Percentiles rank a stretch among this genome's conserved stretches.
phyloP scores from a whole-genome alignment of 768 basidiomycete species.

The Phanerochaete carnosa region DNA sequence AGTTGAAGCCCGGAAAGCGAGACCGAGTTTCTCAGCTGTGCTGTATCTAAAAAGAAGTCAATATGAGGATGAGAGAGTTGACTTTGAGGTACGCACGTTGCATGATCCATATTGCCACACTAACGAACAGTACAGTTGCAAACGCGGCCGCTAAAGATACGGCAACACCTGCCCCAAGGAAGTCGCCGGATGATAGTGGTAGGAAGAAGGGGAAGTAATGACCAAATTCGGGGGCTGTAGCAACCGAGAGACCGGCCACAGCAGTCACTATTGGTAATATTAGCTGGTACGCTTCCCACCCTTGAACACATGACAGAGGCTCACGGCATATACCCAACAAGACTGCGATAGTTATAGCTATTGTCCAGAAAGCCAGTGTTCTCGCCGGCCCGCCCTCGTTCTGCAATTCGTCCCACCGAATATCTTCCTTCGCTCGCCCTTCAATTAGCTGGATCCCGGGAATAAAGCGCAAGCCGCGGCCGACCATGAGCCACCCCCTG shows the following conservation, averaged over 20 bases:
- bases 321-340: constrained; percentile 59
- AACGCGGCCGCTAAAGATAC: constrained; percentile 68
- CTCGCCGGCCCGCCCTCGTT: constrained; percentile 47
- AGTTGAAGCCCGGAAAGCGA: constrained; percentile 64
- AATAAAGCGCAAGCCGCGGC: constrained; percentile 60
- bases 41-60: constrained; percentile 38
- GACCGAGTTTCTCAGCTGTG: constrained; percentile 50
- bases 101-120: constrained; percentile 48
- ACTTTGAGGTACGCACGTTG: constrained; percentile 45
- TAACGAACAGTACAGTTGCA: constrained; percentile 54
- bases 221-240: constrained; percentile 68
- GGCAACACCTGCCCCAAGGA: constrained; percentile 58
- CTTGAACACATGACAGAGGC: constrained; percentile 28
- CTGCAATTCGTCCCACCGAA: constrained; percentile 77
- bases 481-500: constrained; percentile 78
- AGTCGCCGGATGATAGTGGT: constrained; percentile 45
- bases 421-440: constrained; percentile 79
- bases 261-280: constrained; percentile 54
- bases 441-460: constrained; percentile 68
- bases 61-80: constrained; percentile 10
- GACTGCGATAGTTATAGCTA: constrained; percentile 46
- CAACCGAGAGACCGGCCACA: constrained; percentile 61
- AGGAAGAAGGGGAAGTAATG: constrained; percentile 67
- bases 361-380: constrained; percentile 52
- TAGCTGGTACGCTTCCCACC: not conserved